Percentiles rank a stretch among this genome's conserved stretches.
Conservation (phyloP, 768 basidiomycete species). For the Cubamyces lactineus region DNA sequence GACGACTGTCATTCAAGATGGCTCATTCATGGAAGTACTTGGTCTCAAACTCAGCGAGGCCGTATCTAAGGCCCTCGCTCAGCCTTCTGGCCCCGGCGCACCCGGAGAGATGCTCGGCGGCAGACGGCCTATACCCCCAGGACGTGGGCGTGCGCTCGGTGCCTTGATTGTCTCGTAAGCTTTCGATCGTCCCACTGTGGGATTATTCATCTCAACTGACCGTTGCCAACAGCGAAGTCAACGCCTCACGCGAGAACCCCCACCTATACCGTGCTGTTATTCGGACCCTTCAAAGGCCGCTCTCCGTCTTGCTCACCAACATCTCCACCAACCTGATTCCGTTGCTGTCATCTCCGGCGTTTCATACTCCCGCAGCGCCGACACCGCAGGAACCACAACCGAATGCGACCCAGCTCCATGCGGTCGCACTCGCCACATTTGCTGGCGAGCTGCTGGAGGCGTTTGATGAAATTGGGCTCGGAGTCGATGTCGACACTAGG, state of each 20-base stretch:
- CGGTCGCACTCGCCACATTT: slow-evolving; percentile 67
- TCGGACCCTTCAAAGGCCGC: slow-evolving; percentile 72
- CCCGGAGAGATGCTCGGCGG: slow-evolving; percentile 61
- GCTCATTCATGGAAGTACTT: slow-evolving; percentile 78
- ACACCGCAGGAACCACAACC: slow-evolving; percentile 48
- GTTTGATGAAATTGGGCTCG: slow-evolving; percentile 69
- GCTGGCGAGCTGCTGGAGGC: slow-evolving; percentile 73
- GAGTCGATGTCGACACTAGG: slow-evolving; percentile 60
- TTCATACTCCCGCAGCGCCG: slow-evolving; percentile 54
- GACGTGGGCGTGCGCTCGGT: slow-evolving; percentile 70
- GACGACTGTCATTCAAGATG: slow-evolving; percentile 65
- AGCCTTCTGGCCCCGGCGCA: slow-evolving; percentile 58
- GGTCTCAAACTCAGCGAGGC: slow-evolving; percentile 81
- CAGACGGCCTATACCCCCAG: slow-evolving; percentile 72
- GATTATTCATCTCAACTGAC: slow-evolving; percentile 15
- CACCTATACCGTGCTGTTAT: slow-evolving; percentile 72
- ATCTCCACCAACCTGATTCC: slow-evolving; percentile 70
- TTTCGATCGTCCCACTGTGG: slow-evolving; percentile 18
- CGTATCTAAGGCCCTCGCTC: slow-evolving; percentile 73
- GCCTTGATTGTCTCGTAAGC: slow-evolving; percentile 72
- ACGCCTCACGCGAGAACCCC: slow-evolving; percentile 61
- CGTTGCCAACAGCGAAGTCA: slow-evolving; percentile 59
- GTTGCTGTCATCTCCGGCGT: slow-evolving; percentile 64
- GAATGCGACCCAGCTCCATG: slow-evolving; percentile 73
- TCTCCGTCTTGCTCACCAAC: slow-evolving; percentile 74